Evolutionary conservation across 225 moss, liverwort and hornwort species (phyloP), one percentile per base, ranked within the genome.

Genomic region (Physcomitrium patens): DNA sequence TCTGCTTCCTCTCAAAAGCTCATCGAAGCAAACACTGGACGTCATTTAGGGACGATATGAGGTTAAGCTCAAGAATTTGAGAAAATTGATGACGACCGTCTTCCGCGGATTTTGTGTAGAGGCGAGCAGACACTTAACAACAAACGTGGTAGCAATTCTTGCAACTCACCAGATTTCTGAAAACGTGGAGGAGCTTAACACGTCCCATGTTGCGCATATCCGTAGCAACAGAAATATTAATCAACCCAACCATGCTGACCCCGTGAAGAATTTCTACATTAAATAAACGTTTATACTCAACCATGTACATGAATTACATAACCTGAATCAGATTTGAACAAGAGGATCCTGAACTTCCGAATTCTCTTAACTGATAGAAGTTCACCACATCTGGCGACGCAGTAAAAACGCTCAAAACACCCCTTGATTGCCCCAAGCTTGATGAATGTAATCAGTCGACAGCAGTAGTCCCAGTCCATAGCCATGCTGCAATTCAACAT

Each of bases 51-150:
- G 31, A 37, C 10, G 2, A 17, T 63, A 42, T 46, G 27, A 53
- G 20, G 71, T 24, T 72, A 67, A 42, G 65, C 70, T 65, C 70
- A 42, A 37, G 61, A 24, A 51, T 13, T 27, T 20, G 45, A 76
- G 24, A 63, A 58, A 10, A 43, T 45, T 62, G 14, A 69, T 17
- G 68, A 37, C 57, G 20, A 41, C 5, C 7, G 31, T 37, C 31
- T 37, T 4, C 31, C 31, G 31, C 31, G 5, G 31, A 37, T 2
- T 37, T 59, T 58, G 28, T 16, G 59, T 48, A n/a, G 3, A 14
- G 28, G 68, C 48, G 41, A 44, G 24, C 13, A 61, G 53, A 58
- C 20, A 1, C 47, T 58, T 37, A 4, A 54, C 11, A 16, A 12
- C 46, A 12, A 49, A 49, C 13, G 49, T 15, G 15, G 13, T 12